A percentile compares a stretch with the other conserved stretches of the same genome.
These are phyloP conservation scores for Fusarium chlamydosporum DNA, from an alignment of 2,329 filamentous ascomycete genomes.

Conservation along the genomic window DNA sequence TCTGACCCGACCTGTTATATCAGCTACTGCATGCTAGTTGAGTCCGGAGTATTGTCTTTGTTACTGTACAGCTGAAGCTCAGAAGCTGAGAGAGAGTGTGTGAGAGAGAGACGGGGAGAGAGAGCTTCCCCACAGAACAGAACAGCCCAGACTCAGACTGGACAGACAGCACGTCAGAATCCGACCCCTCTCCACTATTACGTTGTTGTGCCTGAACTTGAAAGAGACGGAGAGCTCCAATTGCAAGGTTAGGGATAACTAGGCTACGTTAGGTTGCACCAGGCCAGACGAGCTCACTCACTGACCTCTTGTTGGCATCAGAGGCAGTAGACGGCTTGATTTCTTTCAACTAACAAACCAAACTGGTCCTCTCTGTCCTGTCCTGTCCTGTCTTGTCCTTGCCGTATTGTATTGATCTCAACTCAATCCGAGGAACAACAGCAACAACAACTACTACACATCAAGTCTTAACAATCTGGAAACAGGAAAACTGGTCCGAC, in stretches of 20 bases:
- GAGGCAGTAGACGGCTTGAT: slow-evolving; percentile 40
- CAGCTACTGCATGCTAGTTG: neutral
- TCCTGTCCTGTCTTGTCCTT: slow-evolving; percentile 5
- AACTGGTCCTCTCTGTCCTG: slow-evolving; percentile 10
- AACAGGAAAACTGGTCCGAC: slow-evolving; percentile 5
- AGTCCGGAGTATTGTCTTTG: slow-evolving; percentile 5
- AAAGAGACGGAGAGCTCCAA: slow-evolving; percentile 34
- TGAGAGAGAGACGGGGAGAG: neutral
- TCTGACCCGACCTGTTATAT: neutral
- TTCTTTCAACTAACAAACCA: slow-evolving; percentile 36
- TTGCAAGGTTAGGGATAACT: slow-evolving; percentile 36
- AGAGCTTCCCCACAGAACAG: slow-evolving; percentile 42
- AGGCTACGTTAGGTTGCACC: slow-evolving; percentile 34
- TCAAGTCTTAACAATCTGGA: neutral
- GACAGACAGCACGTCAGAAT: slow-evolving; percentile 35
- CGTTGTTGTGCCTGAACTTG: slow-evolving; percentile 41
- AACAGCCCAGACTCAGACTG: slow-evolving; percentile 28
- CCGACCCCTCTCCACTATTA: slow-evolving; percentile 37
- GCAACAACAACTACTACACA: neutral
- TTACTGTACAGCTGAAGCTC: slow-evolving; percentile 8
- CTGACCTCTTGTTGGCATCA: slow-evolving; percentile 42
- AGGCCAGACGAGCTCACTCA: slow-evolving; percentile 46
- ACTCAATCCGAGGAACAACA: slow-evolving; percentile 4
- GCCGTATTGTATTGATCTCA: neutral
- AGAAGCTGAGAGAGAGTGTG: slow-evolving; percentile 27